These are phyloP conservation scores for Elsinoe perseae DNA, from an alignment of 2,329 filamentous ascomycete genomes.

Conservation along the genomic window DNA sequence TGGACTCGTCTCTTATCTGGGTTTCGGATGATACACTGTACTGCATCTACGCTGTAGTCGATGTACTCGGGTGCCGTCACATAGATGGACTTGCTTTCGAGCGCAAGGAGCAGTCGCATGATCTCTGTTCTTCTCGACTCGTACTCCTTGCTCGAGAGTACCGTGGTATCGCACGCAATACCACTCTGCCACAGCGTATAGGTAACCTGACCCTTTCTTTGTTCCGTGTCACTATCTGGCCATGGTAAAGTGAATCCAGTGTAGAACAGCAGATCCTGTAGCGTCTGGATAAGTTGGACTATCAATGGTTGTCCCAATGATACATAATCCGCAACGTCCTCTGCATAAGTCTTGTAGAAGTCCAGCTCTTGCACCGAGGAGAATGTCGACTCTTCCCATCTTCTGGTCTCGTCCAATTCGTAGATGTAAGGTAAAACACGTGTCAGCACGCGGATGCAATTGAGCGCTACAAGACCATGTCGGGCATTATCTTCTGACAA, in stretches of 20 bases:
- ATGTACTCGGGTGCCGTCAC: conserved; percentile 59
- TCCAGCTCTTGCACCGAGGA: conserved; percentile 57
- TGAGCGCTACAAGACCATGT: conserved; percentile 53
- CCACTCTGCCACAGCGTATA: conserved; percentile 98
- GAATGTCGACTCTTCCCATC: conserved; percentile 79
- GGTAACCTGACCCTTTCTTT: conserved; percentile 59
- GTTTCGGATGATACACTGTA: conserved; percentile 18
- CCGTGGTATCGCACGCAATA: conserved; percentile 85
- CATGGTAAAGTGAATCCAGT: conserved; percentile 74
- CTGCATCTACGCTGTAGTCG: conserved; percentile 14
- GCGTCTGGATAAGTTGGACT: conserved; percentile 84
- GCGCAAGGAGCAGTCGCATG: conserved; percentile 71
- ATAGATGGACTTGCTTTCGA: conserved; percentile 91
- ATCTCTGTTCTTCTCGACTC: conserved; percentile 92
- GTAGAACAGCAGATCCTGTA: conserved; percentile 86
- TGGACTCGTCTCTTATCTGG: conserved; percentile 18
- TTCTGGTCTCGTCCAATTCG: conserved; percentile 71
- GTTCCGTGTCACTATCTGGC: conserved; percentile 16
- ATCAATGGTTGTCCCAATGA: conserved; percentile 37
- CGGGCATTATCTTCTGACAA: conserved; percentile 38
- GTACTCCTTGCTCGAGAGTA: conserved; percentile 81
- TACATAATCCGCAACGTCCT: not conserved
- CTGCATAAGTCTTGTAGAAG: not conserved
- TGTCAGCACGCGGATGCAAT: conserved; percentile 87
- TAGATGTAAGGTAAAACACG: conserved; percentile 85